A percentile compares a stretch with the other conserved stretches of the same genome.
Evolutionary conservation across 192 early-diverging fungal genomes (phyloP).

Genomic region (Rhizophagus clarus): DNA sequence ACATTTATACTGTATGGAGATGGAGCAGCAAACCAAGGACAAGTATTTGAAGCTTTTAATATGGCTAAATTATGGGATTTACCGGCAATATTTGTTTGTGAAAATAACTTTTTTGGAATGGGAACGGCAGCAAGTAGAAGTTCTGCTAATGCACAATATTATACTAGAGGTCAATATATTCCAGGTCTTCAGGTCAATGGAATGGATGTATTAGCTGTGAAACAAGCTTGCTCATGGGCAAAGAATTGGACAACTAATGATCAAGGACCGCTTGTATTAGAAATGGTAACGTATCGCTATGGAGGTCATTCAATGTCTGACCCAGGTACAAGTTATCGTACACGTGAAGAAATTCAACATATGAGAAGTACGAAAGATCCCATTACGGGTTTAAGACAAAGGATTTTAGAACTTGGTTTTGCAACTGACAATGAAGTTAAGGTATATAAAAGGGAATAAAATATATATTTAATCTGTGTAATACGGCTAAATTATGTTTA

Average conservation of each 20-base stretch:
- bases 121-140: conserved; percentile 89
- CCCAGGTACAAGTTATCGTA: conserved; percentile 98
- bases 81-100: conserved; percentile 92
- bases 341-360: conserved; percentile 98
- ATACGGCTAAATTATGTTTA: background rate
- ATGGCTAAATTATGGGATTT: conserved; percentile 99
- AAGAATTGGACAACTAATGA: conserved; percentile 80
- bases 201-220: conserved; percentile 95
- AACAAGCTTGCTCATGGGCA: conserved; percentile 80
- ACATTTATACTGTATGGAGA: conserved; percentile 95
- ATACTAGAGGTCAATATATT: conserved; percentile 94
- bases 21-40: conserved; percentile 97
- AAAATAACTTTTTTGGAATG: conserved; percentile 99
- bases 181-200: conserved; percentile 91
- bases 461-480: background rate
- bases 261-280: conserved; percentile 91
- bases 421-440: conserved; percentile 89
- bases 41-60: conserved; percentile 99
- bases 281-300: conserved; percentile 98
- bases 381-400: conserved; percentile 89
- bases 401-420: conserved; percentile 70
- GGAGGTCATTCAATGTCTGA: conserved; percentile 99
- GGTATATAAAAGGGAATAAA: conserved; percentile 33
- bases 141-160: conserved; percentile 93
- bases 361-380: conserved; percentile 94